A percentile compares a stretch with the other conserved stretches of the same genome.
Evolutionary conservation across 306 rosid genomes (phyloP).

Genomic region (Sicyos baderoa): DNA sequence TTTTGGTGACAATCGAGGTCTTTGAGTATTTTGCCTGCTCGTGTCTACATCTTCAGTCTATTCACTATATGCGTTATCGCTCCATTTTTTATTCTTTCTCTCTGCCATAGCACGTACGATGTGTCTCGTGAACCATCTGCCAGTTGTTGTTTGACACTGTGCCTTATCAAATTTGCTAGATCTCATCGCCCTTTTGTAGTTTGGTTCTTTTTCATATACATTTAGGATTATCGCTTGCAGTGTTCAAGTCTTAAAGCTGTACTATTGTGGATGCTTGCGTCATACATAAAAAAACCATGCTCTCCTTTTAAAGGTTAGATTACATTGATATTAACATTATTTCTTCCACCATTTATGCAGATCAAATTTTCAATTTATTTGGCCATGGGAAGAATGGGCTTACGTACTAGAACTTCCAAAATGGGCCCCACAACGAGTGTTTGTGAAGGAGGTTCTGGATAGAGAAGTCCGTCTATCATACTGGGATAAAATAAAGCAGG

Average conservation of each 20-base stretch:
- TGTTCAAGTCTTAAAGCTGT: not conserved
- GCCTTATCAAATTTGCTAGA: too few species aligned
- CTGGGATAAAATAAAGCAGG: conserved; percentile 99
- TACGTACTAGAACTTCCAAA: conserved; percentile 81
- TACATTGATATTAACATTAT: not conserved
- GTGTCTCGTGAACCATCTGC: too few species aligned
- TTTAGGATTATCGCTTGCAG: not conserved
- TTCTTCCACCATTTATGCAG: conserved; percentile 37
- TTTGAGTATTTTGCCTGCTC: too few species aligned
- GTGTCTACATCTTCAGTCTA: too few species aligned
- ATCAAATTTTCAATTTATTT: conserved; percentile 94
- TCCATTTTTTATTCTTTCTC: too few species aligned
- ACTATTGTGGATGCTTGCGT: not conserved
- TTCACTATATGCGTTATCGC: too few species aligned
- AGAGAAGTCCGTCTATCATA: conserved; percentile 96
- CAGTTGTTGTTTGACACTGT: too few species aligned
- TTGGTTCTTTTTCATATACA: too few species aligned
- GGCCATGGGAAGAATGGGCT: conserved; percentile 99
- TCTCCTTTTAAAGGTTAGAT: not conserved
- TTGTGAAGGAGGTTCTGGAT: conserved; percentile 96
- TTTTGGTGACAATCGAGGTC: too few species aligned
- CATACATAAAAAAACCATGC: not conserved
- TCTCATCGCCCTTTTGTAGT: too few species aligned
- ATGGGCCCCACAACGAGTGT: conserved; percentile 99
- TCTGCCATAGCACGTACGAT: too few species aligned